Evolutionary conservation across 495 filamentous ascomycete genomes (phyloP).

Genomic region (Aspergillus sparsus): DNA sequence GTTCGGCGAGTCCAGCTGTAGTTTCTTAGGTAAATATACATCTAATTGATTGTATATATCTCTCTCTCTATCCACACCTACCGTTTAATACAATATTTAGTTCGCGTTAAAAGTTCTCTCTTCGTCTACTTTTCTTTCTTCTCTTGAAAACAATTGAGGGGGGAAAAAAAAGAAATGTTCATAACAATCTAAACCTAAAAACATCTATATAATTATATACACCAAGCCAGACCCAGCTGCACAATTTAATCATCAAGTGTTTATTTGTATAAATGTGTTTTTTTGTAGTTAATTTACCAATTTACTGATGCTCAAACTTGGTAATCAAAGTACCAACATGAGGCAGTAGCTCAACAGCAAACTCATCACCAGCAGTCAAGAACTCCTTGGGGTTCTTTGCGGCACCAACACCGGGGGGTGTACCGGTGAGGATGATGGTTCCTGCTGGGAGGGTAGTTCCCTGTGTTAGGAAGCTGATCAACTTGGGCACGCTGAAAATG

Average conservation of each 20-base stretch:
- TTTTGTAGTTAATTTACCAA: not conserved
- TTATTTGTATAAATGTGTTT: not conserved
- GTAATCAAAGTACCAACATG: constrained; percentile 45
- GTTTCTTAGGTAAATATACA: not conserved
- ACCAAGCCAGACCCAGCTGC: no score
- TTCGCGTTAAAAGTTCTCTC: no score
- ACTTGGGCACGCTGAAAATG: constrained; percentile 75
- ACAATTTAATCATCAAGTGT: not conserved
- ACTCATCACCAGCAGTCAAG: constrained; percentile 60
- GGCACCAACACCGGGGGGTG: constrained; percentile 55
- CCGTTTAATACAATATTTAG: no score
- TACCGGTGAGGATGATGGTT: constrained; percentile 84
- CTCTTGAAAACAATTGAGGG: no score
- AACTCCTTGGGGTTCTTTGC: constrained; percentile 58
- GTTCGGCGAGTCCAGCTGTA: no score
- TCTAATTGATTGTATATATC: no score
- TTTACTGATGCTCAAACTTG: constrained; percentile 37
- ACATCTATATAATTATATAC: no score
- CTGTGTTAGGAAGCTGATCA: constrained; percentile 72
- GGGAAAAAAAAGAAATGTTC: no score
- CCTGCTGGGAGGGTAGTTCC: constrained; percentile 79
- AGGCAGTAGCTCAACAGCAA: constrained; percentile 56
- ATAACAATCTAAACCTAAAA: not conserved
- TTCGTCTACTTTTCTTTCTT: no score
- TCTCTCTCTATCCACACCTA: no score